Evolutionary conservation across 2,329 filamentous ascomycete genomes (phyloP).

Genomic region (Lecanosticta acicola): DNA sequence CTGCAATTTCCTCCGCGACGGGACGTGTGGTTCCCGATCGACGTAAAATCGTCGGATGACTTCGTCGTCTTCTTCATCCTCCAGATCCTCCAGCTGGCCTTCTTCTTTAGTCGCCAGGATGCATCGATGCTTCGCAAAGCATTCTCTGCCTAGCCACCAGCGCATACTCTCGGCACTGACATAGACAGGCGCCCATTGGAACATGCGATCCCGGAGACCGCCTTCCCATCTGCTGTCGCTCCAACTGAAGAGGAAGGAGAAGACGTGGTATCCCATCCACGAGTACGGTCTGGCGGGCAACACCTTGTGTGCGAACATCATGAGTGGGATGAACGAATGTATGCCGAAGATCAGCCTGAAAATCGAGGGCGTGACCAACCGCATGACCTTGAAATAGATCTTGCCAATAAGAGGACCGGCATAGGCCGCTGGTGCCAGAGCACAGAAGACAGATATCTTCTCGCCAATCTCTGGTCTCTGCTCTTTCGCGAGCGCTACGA

Average conservation of each 20-base stretch:
- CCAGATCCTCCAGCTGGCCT: conserved; percentile 54
- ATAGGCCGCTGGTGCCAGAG: conserved; percentile 83
- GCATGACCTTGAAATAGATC: conserved; percentile 89
- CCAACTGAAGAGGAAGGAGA: conserved; percentile 87
- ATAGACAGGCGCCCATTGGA: conserved; percentile 87
- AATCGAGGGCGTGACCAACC: conserved; percentile 65
- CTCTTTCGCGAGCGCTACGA: conserved; percentile 83
- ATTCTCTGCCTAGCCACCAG: conserved; percentile 89
- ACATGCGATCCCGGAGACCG: conserved; percentile 71
- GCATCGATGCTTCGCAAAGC: conserved; percentile 79
- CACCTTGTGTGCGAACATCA: conserved; percentile 74
- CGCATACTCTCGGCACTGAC: conserved; percentile 85
- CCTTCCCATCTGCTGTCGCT: conserved; percentile 78
- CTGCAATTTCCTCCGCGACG: conserved; percentile 25
- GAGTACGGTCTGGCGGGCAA: conserved; percentile 67
- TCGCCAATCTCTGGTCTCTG: conserved; percentile 79
- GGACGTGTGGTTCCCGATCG: conserved; percentile 25
- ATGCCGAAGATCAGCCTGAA: conserved; percentile 85
- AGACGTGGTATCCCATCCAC: conserved; percentile 78
- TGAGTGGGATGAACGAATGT: conserved; percentile 86
- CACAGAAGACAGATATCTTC: conserved; percentile 83
- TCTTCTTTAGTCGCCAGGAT: conserved; percentile 75
- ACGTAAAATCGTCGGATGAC: conserved; percentile 34
- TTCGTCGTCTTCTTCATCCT: conserved; percentile 38
- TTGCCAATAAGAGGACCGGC: conserved; percentile 80